A percentile compares a stretch with the other conserved stretches of the same genome.
These are phyloP conservation scores for Flaveria bidentis DNA, from an alignment of 129 eudicot genomes.

Conservation along the genomic window DNA sequence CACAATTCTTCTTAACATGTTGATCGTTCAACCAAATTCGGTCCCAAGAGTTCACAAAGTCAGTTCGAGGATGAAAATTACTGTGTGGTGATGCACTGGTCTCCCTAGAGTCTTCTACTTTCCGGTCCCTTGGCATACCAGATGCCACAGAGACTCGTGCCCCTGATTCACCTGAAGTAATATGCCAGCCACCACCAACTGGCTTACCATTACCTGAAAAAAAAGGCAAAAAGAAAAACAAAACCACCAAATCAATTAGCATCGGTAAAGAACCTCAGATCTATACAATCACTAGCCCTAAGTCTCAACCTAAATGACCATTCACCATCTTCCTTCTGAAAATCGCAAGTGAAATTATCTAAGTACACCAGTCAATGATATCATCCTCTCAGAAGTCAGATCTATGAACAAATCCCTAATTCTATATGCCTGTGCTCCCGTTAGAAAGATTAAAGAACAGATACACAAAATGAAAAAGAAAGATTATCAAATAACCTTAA, in stretches of 20 bases:
- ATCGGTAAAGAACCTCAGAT: constrained; percentile 38
- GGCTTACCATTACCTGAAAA: constrained; percentile 56
- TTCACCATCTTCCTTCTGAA: background rate
- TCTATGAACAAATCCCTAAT: constrained; percentile 29
- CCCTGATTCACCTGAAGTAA: constrained; percentile 46
- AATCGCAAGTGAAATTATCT: background rate
- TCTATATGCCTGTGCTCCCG: constrained; percentile 2
- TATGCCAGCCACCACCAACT: constrained; percentile 17
- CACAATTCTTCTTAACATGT: constrained; percentile 43
- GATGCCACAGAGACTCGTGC: constrained; percentile 37
- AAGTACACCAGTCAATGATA: constrained; percentile 15
- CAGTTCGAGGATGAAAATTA: constrained; percentile 42
- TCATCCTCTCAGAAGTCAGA: constrained; percentile 36
- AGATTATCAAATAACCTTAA: background rate
- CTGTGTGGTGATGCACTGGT: constrained; percentile 46
- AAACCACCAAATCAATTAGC: constrained; percentile 19
- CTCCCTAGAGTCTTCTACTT: constrained; percentile 54
- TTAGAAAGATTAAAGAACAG: background rate
- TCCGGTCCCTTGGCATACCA: constrained; percentile 54
- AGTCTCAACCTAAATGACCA: background rate
- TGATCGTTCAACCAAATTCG: constrained; percentile 49
- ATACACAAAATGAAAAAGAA: constrained; percentile 20
- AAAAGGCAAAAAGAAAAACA: constrained; percentile 23
- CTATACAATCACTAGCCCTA: constrained; percentile 23
- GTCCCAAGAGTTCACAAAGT: constrained; percentile 47